Conservation (phyloP, 2,329 filamentous ascomycete species). For the Aspergillus versicolor region DNA sequence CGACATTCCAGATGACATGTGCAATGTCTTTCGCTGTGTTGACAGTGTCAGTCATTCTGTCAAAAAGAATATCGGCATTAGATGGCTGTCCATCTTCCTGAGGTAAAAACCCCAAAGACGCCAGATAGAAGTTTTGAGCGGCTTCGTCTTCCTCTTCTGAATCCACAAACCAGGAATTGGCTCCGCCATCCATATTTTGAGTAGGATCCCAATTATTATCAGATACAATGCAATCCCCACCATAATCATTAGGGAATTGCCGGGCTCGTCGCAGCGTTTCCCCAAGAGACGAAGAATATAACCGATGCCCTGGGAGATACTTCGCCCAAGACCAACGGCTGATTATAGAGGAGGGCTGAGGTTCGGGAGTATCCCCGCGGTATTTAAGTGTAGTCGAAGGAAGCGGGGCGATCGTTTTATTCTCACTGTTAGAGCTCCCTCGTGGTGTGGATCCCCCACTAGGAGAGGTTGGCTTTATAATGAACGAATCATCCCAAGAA, state of each 20-base stretch:
- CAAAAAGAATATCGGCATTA: conserved; percentile 64
- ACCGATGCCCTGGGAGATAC: conserved; percentile 48
- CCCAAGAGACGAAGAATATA: conserved; percentile 71
- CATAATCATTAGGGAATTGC: conserved; percentile 64
- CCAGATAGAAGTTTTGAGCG: conserved; percentile 68
- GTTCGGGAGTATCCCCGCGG: conserved; percentile 71
- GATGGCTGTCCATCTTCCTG: conserved; percentile 70
- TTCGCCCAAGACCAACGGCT: conserved; percentile 34
- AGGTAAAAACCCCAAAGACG: conserved; percentile 84
- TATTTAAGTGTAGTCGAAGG: conserved; percentile 88
- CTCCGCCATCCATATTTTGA: conserved; percentile 17
- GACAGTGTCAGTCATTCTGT: conserved; percentile 75
- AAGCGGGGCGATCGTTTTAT: conserved; percentile 83
- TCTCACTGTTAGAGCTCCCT: conserved; percentile 60
- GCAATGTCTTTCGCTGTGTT: conserved; percentile 65
- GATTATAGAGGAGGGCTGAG: conserved; percentile 33
- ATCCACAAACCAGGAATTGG: conserved; percentile 34
- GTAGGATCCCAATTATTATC: conserved; percentile 47
- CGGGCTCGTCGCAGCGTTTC: conserved; percentile 73
- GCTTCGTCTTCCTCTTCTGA: conserved; percentile 54
- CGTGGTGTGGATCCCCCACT: conserved; percentile 53
- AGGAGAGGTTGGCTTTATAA: conserved; percentile 71
- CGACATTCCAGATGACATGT: conserved; percentile 67
- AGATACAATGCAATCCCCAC: conserved; percentile 55
- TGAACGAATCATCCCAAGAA: conserved; percentile 75